Evolutionary conservation across 768 basidiomycete species (phyloP).

Genomic region (Boletus fagicola): DNA sequence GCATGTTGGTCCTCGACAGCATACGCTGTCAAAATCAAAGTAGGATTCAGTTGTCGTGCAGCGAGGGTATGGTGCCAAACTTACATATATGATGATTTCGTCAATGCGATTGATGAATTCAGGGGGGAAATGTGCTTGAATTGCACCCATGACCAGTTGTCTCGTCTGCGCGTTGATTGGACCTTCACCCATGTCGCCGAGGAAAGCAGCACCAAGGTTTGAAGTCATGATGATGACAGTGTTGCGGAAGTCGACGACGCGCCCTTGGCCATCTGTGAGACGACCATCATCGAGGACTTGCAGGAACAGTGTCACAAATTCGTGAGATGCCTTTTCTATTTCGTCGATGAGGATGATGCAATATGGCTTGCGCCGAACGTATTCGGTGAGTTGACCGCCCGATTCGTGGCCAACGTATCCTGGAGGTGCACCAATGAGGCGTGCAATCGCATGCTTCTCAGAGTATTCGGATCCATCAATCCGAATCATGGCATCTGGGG

Average conservation of each 20-base stretch:
- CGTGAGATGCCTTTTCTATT: conserved; percentile 86
- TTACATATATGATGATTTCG: conserved; percentile 71
- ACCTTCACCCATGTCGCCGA: conserved; percentile 74
- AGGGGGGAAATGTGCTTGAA: conserved; percentile 84
- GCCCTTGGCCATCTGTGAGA: conserved; percentile 91
- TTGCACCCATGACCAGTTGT: conserved; percentile 71
- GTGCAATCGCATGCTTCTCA: conserved; percentile 72
- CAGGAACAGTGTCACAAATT: conserved; percentile 67
- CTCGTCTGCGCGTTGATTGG: conserved; percentile 59
- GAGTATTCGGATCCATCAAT: conserved; percentile 94
- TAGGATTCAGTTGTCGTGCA: conserved; percentile 28
- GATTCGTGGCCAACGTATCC: conserved; percentile 92
- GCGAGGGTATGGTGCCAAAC: conserved; percentile 11
- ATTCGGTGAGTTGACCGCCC: conserved; percentile 91
- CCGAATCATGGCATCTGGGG: conserved; percentile 87
- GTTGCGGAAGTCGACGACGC: conserved; percentile 83
- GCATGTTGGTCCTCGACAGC: conserved; percentile 71
- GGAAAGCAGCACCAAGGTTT: conserved; percentile 78
- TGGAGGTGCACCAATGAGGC: conserved; percentile 69
- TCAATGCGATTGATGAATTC: conserved; percentile 93
- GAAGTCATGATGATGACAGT: conserved; percentile 95
- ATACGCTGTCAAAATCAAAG: conserved; percentile 52
- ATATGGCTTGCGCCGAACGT: conserved; percentile 88
- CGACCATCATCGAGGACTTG: conserved; percentile 93
- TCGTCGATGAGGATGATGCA: conserved; percentile 83